Conservation (phyloP, 75 land plant species). For the Selaginella moellendorffii region DNA sequence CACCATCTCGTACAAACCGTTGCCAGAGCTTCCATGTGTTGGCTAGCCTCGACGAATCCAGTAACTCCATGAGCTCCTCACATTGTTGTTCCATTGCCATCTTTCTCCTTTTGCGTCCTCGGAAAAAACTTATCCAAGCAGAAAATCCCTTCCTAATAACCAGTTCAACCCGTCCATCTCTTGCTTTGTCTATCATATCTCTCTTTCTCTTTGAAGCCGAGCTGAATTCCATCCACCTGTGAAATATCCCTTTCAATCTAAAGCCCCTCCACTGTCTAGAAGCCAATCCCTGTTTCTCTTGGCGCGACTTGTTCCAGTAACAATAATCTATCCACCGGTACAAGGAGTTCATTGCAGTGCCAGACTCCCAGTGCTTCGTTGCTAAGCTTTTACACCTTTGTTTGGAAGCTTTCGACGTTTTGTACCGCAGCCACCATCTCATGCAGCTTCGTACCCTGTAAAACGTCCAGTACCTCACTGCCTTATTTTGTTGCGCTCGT, state of each 20-base stretch:
- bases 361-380: neutral
- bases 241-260: neutral
- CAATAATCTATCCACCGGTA: neutral
- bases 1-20: too few relatives aligned
- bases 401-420: neutral
- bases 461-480: neutral
- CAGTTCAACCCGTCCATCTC: too few relatives aligned
- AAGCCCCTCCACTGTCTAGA: neutral
- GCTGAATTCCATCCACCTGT: neutral
- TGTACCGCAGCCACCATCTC: neutral
- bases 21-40: too few relatives aligned
- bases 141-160: too few relatives aligned
- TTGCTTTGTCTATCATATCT: neutral
- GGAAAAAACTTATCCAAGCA: too few relatives aligned
- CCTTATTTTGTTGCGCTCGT: neutral
- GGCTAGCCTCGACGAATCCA: too few relatives aligned
- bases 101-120: too few relatives aligned
- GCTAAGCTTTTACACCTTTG: neutral
- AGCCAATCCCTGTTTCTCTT: neutral
- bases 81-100: too few relatives aligned
- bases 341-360: neutral
- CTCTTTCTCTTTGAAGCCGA: neutral
- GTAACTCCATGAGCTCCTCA: too few relatives aligned
- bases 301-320: neutral
- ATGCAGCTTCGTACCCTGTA: neutral